phyloP scores from a whole-genome alignment of 306 rosid genomes.

The Carpinus fangiana region DNA sequence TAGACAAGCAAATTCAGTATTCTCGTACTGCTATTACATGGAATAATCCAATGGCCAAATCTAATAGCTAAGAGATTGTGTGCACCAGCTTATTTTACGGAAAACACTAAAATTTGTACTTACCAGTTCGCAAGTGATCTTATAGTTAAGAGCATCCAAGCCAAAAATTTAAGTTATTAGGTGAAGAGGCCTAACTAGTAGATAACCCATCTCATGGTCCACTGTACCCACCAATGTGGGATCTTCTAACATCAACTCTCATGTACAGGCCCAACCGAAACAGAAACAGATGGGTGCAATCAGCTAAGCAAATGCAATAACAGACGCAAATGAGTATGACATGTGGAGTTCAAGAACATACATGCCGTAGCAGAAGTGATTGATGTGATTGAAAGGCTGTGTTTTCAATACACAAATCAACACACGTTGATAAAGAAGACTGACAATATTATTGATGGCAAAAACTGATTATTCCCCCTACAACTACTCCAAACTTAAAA shows the following conservation, averaged over 20 bases:
- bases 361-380: too few relatives aligned
- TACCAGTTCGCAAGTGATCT: too few relatives aligned
- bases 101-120: neutral
- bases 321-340: neutral
- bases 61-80: neutral
- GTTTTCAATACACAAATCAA: too few relatives aligned
- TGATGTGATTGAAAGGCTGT: too few relatives aligned
- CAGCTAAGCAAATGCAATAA: neutral
- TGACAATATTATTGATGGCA: too few relatives aligned
- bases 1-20: neutral
- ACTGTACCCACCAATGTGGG: neutral
- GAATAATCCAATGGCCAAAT: constrained; percentile 6
- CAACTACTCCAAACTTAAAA: too few relatives aligned
- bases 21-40: neutral
- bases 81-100: neutral
- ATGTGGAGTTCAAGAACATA: neutral
- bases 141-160: neutral
- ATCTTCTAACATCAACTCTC: neutral
- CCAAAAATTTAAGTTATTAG: neutral
- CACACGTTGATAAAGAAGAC: too few relatives aligned
- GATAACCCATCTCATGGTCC: neutral
- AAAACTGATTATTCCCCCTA: too few relatives aligned
- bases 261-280: neutral
- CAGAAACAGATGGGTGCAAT: neutral
- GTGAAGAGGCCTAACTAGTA: neutral